Base-by-base conservation (phyloP, 1,284 basidiomycete species). In the Apiotrichum akiyoshidainum region DNA sequence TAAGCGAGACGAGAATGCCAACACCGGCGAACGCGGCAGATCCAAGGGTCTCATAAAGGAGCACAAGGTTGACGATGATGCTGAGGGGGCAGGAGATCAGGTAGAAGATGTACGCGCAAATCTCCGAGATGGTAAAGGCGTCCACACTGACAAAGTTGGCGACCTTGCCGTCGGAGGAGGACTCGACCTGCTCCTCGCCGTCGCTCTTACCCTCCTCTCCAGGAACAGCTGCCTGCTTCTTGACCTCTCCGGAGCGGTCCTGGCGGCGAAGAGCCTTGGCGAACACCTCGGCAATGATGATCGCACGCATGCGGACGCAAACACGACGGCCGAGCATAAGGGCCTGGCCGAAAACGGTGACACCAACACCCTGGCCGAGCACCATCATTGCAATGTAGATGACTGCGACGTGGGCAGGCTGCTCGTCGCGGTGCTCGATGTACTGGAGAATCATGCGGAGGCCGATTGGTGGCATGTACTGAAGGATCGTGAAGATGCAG, bases 71-170 rank as follows among this genome's bases (percentile, higher is more conserved):
- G 59, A 83, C 65, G 46, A 78, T 64, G 50, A 83, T 75, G 2
- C 75, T 74, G 31, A 81, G 59, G 1, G 81, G 81, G 55, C 78
- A 71, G 6, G 71, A 73, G 33, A 69, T 61, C 21, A 74, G 54
- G 61, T 72, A 76, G 60, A 70, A 74, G 39, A 67, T 61, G 65
- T 80, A 80, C 0, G 74, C 78, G 67, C 68, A 73, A 39, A 74
- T 68, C 57, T 77, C 69, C 16, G 68, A 68, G 47, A 74, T 69
- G 13, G 76, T 73, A 68, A 81, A 82, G 2, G 82, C 81, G 68
- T 84, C 83, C 40, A 81, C 80, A 2, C 80, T 78, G 46, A 84
- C 81, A 39, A 84, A 70, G 64, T 84, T 83, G 54, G 79, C 75
- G 49, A 84, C 80, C 66, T 81, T 81, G 41, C 82, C 82, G 54